These are phyloP conservation scores for grape (Vitis vinifera) DNA, from an alignment of 164 flowering plant species.

Conservation along the genomic window ASM3070453v1 NC_081807.1:5116001-5116500, in stretches of 20 bases:
- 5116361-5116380: constrained; percentile 34
- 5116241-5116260: constrained; percentile 34
- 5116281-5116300: constrained; percentile 51
- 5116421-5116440: background rate
- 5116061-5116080: constrained; percentile 56
- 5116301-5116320: constrained; percentile 65
- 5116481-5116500: constrained; percentile 23
- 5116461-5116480: constrained; percentile 1
- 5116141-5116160: constrained; percentile 37
- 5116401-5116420: background rate
- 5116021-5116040: constrained; percentile 60
- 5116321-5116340: constrained; percentile 55
- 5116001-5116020: constrained; percentile 64
- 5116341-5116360: constrained; percentile 39
- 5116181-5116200: background rate
- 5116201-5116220: constrained; percentile 6
- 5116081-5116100: constrained; percentile 15
- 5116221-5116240: constrained; percentile 17
- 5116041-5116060: constrained; percentile 45
- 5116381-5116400: constrained; percentile 9
- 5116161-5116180: constrained; percentile 12
- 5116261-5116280: constrained; percentile 43
- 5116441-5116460: background rate
- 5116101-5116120: background rate
- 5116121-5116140: constrained; percentile 16